Evolutionary conservation across 2,329 filamentous ascomycete species (phyloP), one percentile per base, ranked within the genome.

Genomic region (Mycogone perniciosa): DNA sequence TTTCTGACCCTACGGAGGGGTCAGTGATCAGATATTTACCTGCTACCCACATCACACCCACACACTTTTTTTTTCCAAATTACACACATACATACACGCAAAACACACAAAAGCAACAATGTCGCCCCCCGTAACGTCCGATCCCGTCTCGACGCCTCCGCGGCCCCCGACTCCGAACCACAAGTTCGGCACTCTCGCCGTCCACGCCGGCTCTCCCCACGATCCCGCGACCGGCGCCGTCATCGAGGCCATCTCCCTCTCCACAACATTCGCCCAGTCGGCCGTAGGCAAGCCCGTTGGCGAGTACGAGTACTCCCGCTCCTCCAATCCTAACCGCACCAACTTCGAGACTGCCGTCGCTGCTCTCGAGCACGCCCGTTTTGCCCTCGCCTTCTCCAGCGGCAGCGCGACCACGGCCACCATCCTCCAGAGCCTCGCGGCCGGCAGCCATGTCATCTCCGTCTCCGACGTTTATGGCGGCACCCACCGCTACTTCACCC

Each of bases 391-490:
- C 57, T 99, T 96, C 74, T 86, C 88, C 41, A 96, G 90, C 29
- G 93, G 93, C 62, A 95, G 89, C 59, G 92, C 93, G 40, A 90
- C 93, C 49, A 99, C 93, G 1, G 92, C 93, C 54, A 89, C 82
- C 60, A 89, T 99, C 64, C 82, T 99, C 52, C 93, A 97, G 74
- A 93, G 88, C 60, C 81, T 99, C 52, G 90, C 92, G 27, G 79
- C 87, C 9, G 91, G 90, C 56, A 93, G 89, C 44, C 93, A 99
- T 73, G 89, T 99, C 63, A 85, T 99, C 62, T 96, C 90, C 55
- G 89, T 99, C 44, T 95, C 90, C 42, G 93, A 99, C 69, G 91
- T 99, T 62, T 99, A 99, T 70, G 93, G 93, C 60, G 93, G 93
- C 61, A 99, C 93, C 39, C 93, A 99, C 75, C 82, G 93, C 64